Evolutionary conservation across 2,329 filamentous ascomycete genomes (phyloP), one percentile per base, ranked within the genome.

Genomic region (Thelonectria discophora): DNA sequence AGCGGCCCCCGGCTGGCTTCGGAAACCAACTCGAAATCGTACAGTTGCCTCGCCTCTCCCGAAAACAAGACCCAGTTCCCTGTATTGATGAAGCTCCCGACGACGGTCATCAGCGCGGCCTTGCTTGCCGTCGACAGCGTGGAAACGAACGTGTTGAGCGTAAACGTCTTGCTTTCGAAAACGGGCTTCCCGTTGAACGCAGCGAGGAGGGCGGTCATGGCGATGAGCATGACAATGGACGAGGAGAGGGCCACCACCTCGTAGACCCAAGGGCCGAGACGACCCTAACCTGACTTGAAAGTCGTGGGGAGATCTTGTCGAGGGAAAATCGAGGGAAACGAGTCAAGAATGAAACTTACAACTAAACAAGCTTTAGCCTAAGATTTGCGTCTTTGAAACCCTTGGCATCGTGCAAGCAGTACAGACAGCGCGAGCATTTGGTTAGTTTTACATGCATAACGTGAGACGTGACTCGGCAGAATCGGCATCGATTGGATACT

Each of bases 1-100:
- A 62, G 13, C 5, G 60, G 63, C 2, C 65, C 65, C 10, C 60
- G 50, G 15, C 65, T 65, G 1, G 63, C 65, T n/a, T 58, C 60
- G 1, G 60, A 45, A 3, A 65, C 50, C 50, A 57, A 53, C 18
- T 67, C 65, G 30, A 67, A 65, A 39, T 65, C 65, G 7, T 56
- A 60, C 1, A 67, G 54, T 12, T 60, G 63, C 1, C 63, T 57
- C 17, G 63, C 57, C 5, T 56, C 12, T 2, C 30, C 45, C 2
- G 60, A 46, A 15, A 67, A 67, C 1, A 67, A 30, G 6, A 65
- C 24, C 65, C 65, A 67, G 15, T 63, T 65, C 21, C 57, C 55
- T n/a, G 65, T 60, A 15, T 63, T 64, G 1, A 67, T 61, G 10
- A 51, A 42, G 13, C 60, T 65, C 12, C 63, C 60, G 17, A 64